Evolutionary conservation across 1,139 yeast species (phyloP), one percentile per base, ranked within the genome.

Genomic region (Pichia sp.): DNA sequence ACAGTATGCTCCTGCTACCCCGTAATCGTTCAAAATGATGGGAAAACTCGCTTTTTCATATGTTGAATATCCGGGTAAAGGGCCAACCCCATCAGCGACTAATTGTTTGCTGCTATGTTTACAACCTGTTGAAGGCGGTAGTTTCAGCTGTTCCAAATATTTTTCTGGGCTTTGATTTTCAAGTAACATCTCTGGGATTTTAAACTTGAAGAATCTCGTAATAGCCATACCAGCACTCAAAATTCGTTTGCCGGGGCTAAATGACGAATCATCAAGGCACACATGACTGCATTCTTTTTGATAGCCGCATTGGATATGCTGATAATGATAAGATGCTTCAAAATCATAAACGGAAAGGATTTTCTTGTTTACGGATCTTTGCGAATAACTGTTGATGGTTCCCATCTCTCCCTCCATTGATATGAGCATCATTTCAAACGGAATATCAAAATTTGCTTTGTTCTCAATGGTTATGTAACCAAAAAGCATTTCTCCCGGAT

Each of bases 51-150:
- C n/a, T n/a, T n/a, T n/a, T n/a, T n/a, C n/a, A n/a, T n/a, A n/a
- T n/a, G n/a, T n/a, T n/a, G n/a, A n/a, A n/a, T n/a, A n/a, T n/a
- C n/a, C n/a, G n/a, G n/a, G n/a, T n/a, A n/a, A n/a, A n/a, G n/a
- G n/a, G n/a, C n/a, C n/a, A n/a, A n/a, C n/a, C n/a, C n/a, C n/a
- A n/a, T n/a, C n/a, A n/a, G n/a, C n/a, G n/a, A n/a, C n/a, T n/a
- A n/a, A n/a, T n/a, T n/a, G n/a, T n/a, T n/a, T n/a, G n/a, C n/a
- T n/a, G n/a, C n/a, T n/a, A n/a, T n/a, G n/a, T n/a, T n/a, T n/a
- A n/a, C n/a, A 26, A 26, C 88, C 88, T 57, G 77, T 65, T 28
- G 84, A 71, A n/a, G 88, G 87, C 0, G 88, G 87, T 5, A 82
- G 69, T 26, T 44, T 38, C 32, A 57, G 39, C 58, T 81, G 88